Percentiles rank a stretch among this genome's conserved stretches.
Evolutionary conservation across 495 filamentous ascomycete genomes (phyloP).

Genomic region (Alectoria sarmentosa): DNA sequence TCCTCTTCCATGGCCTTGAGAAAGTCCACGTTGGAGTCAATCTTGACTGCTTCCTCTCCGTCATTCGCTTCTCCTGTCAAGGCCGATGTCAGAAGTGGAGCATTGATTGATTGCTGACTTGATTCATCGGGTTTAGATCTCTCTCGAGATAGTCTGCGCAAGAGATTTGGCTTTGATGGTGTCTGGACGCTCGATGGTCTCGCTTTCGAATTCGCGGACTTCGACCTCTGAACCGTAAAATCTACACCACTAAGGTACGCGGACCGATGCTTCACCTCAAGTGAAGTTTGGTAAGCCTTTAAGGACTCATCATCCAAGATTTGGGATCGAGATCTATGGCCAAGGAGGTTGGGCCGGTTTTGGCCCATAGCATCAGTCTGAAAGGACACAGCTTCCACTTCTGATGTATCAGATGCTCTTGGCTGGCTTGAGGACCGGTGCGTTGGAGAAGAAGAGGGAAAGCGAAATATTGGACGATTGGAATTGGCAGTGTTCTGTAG

Average conservation of each 20-base stretch:
- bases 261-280: constrained; percentile 45
- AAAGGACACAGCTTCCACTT: constrained; percentile 25
- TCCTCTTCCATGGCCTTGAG: constrained; percentile 72
- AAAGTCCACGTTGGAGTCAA: constrained; percentile 84
- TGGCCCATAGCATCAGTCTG: constrained; percentile 19
- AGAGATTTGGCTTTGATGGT: constrained; percentile 67
- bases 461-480: constrained; percentile 52
- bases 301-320: constrained; percentile 40
- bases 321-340: constrained; percentile 47
- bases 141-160: constrained; percentile 25
- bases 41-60: constrained; percentile 56
- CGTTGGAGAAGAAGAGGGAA: constrained; percentile 49
- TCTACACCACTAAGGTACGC: constrained; percentile 47
- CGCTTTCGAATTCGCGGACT: constrained; percentile 55
- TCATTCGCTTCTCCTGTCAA: constrained; percentile 36
- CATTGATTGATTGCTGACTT: constrained; percentile 26
- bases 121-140: constrained; percentile 4
- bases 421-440: constrained; percentile 49
- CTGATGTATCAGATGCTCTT: constrained; percentile 31
- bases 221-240: constrained; percentile 51
- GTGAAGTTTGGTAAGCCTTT: constrained; percentile 62
- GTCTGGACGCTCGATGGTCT: constrained; percentile 72
- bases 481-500: constrained; percentile 35
- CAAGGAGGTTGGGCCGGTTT: constrained; percentile 36
- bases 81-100: constrained; percentile 32